Evolutionary conservation across 2,329 filamentous ascomycete species (phyloP), one percentile per base, ranked within the genome.

Genomic region (Pseudogymnoascus sp.): DNA sequence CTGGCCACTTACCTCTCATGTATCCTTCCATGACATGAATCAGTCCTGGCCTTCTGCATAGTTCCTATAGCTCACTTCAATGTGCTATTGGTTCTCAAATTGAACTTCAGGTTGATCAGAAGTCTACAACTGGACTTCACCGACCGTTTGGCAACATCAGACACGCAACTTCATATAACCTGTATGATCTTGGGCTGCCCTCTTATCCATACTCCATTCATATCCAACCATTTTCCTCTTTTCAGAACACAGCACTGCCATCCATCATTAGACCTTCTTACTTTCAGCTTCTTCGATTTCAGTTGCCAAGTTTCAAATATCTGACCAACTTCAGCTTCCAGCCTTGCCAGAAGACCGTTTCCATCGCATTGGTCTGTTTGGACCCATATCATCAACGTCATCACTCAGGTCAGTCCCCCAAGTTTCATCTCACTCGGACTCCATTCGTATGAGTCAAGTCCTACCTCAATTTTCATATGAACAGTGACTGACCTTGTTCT

Each of bases 211-310:
- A 62, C 45, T 48, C 21, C 21, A 19, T 63, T 60, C 28, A 34
- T 62, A 67, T 66, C 51, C 16, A 63, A 51, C 36, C 64, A 10
- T 61, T 61, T 62, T 66, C 31, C 14, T 13, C 28, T 34, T 10
- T 34, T 21, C 51, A 21, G 28, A 21, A 21, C 28, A 34, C 51
- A 57, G 11, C 28, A 13, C 11, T 4, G 7, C n/a, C 10, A 57
- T 34, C 5, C 28, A 57, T 34, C 28, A 57, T 34, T 57, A 19
- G 4, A 34, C n/a, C 28, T 57, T 57, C 25, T 6, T 5, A 34
- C 3, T 16, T 57, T 21, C 51, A 57, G 2, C 3, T 13, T 34
- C 51, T 57, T 57, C 16, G n/a, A n/a, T 21, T 34, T 57, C 25
- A 28, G 51, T 19, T 57, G n/a, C 16, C 51, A 57, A 57, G n/a